Evolutionary conservation across 106 monocot genomes (phyloP), one percentile per base, ranked within the genome.

Genomic region (Cymbidium sinense): DNA sequence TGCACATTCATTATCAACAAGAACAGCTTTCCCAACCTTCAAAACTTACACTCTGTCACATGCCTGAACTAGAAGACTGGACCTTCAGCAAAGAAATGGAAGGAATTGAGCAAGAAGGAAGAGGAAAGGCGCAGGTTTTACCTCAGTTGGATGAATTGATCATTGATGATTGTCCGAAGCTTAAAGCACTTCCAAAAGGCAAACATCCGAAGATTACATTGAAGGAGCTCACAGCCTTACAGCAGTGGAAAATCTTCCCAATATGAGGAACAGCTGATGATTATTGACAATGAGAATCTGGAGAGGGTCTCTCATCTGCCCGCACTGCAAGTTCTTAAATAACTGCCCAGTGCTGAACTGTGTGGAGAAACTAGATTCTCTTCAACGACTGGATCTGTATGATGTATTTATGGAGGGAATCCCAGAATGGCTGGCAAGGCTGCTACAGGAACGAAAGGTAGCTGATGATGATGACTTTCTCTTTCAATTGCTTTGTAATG

Each of bases 11-110:
- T 2, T 1, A 34, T 7, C 11, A n/a, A 58, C 34, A 35, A 36
- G 31, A 28, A 30, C 25, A 18, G n/a, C n/a, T 79, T 79, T 36
- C 79, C 79, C 70, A 79, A 52, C 33, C 71, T 79, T 34, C 43
- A 79, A 36, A 31, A 1, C 34, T 76, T 28, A 52, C 6, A 4
- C 20, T 76, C 7, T 7, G 10, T 20, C 2, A 9, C 15, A 76
- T 76, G 34, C 18, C 6, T 15, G 10, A 50, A 15, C 23, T 47
- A 33, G 76, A 76, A 52, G 76, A 76, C 19, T 76, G 76, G 76
- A 19, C 2, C 8, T 76, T 47, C 7, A 5, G 4, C 23, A 17
- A 30, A 33, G 51, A 54, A 33, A 20, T 19, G 30, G 51, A 54
- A 33, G 51, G 19, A 47, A 13, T 47, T 47, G 34, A 25, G 7